Evolutionary conservation across 192 early-diverging fungal species (phyloP).

Genomic region (Jimgerdemannia lactiflua): DNA sequence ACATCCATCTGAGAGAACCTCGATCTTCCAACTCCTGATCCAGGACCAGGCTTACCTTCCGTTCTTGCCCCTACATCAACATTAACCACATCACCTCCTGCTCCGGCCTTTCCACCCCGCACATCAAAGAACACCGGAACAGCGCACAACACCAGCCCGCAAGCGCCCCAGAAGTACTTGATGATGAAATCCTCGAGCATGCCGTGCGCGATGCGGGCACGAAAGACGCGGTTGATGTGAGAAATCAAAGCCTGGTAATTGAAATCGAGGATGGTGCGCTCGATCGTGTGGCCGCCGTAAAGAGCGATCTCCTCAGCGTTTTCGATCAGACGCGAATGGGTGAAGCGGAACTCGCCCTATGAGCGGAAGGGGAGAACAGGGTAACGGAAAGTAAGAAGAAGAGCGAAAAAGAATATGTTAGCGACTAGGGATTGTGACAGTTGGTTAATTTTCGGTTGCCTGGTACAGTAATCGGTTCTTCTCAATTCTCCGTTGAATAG

Average conservation of each 20-base stretch:
- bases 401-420: slow-evolving; percentile 14
- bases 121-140: slow-evolving; percentile 78
- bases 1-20: no score
- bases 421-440: no score
- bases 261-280: slow-evolving; percentile 78
- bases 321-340: slow-evolving; percentile 91
- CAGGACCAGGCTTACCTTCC: slow-evolving; percentile 36
- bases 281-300: slow-evolving; percentile 79
- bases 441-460: not conserved
- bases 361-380: not conserved
- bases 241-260: slow-evolving; percentile 77
- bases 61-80: slow-evolving; percentile 53
- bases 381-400: not conserved
- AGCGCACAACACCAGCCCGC: slow-evolving; percentile 81
- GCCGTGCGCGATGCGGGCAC: slow-evolving; percentile 81
- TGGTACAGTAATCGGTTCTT: not conserved
- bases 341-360: slow-evolving; percentile 91
- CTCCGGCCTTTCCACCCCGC: slow-evolving; percentile 34
- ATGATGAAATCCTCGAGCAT: slow-evolving; percentile 99
- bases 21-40: not conserved
- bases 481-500: no score
- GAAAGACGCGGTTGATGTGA: slow-evolving; percentile 87
- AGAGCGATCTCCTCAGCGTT: slow-evolving; percentile 97
- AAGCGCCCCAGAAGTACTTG: slow-evolving; percentile 98
- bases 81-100: slow-evolving; percentile 29